Base-by-base conservation (phyloP, 176 grass and related monocot genomes). In the Luzula sylvatica region DNA sequence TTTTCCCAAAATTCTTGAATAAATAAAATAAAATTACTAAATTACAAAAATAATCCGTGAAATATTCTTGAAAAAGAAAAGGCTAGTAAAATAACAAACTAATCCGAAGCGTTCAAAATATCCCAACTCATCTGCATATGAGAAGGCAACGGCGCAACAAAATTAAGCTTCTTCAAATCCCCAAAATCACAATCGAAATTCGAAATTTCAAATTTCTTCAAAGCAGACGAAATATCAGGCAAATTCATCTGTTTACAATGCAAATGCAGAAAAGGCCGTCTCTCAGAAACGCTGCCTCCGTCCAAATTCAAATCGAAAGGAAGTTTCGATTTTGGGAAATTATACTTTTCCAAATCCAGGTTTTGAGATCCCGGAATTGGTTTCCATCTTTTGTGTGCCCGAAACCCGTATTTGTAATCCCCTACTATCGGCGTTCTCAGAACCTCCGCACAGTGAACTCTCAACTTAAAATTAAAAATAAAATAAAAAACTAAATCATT, bases 161-260 rank as follows among this genome's bases (percentile, higher is more conserved):
- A 70, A 68, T 44, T 85, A 26, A 79, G 70, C 74, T 82, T 89
- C 55, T 86, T 75, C 0, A 86, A 48, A 62, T 58, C 53, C 11
- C 65, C 76, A 20, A 89, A 78, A 53, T 84, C 42, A 2, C 1
- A 27, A 13, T 85, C 41, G 0, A 12, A 22, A 15, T 76, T 48
- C 50, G 55, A 66, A 38, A 70, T 68, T 46, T 76, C 77, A 47
- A 75, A 41, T 17, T 67, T 58, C 35, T 85, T 64, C 74, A 88
- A 15, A 14, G 80, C 77, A 35, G 53, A 42, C 38, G 80, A 88
- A 43, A 88, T 59, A 46, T 86, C 57, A 15, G 90, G 84, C 52
- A 96, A 70, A 60, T 78, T 61, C 90, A 96, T 85, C 58, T 95
- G 89, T 66, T 95, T 89, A 70, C 90, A 96, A 49, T 96, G 90